A percentile compares a stretch with the other conserved stretches of the same genome.
Evolutionary conservation across 148 eudicot genomes (phyloP).

Genomic region (Suaeda aralocaspica): DNA sequence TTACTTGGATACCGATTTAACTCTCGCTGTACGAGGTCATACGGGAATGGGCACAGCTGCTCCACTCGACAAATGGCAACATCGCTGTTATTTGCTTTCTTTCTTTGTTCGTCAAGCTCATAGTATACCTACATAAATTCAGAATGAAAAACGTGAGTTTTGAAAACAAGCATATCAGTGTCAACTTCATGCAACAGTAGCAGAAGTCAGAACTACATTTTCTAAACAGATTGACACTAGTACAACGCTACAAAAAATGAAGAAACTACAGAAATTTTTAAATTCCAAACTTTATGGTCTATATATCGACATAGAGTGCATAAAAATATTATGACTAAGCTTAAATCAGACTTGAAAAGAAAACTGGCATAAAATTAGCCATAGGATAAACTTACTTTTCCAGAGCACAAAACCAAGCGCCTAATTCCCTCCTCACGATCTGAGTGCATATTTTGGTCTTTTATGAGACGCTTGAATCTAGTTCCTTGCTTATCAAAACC

Average conservation of each 20-base stretch:
- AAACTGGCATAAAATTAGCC: not conserved
- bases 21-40: constrained; percentile 83
- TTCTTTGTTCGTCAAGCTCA: constrained; percentile 84
- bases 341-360: not conserved
- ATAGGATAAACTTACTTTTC: constrained; percentile 57
- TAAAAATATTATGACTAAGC: too few relatives aligned
- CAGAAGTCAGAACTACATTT: not conserved
- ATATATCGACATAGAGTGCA: too few relatives aligned
- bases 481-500: constrained; percentile 94
- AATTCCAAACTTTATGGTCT: too few relatives aligned
- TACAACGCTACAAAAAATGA: too few relatives aligned
- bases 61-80: constrained; percentile 90
- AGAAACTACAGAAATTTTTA: too few relatives aligned
- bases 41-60: constrained; percentile 94
- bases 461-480: constrained; percentile 83
- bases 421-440: constrained; percentile 82
- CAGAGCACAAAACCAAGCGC: constrained; percentile 86
- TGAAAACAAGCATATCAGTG: not conserved
- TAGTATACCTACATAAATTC: constrained; percentile 61
- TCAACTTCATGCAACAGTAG: not conserved
- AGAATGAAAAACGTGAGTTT: not conserved
- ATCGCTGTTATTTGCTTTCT: constrained; percentile 46
- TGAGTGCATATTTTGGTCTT: constrained; percentile 78
- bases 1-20: constrained; percentile 91
- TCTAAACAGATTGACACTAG: too few relatives aligned